phyloP scores from a whole-genome alignment of 2,329 filamentous ascomycete genomes.

The Ophiostoma sp. region DNA sequence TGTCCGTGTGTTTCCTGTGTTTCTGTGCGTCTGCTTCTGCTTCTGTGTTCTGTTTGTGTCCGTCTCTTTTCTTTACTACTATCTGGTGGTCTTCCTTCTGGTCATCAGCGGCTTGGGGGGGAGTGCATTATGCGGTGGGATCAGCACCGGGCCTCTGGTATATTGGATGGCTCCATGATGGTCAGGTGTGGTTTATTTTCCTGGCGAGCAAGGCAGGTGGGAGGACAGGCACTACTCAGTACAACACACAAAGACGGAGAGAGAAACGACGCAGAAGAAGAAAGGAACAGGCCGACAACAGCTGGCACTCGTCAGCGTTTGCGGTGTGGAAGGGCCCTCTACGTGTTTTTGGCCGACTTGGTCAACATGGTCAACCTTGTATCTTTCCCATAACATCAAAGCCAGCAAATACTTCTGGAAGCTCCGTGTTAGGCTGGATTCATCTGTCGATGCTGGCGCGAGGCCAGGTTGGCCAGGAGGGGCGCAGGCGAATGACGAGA shows the following conservation, averaged over 20 bases:
- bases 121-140: constrained; percentile 27
- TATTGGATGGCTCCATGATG: constrained; percentile 30
- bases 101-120: background rate
- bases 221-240: background rate
- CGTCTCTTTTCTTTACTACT: background rate
- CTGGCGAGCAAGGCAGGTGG: background rate
- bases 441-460: constrained; percentile 26
- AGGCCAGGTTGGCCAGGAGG: constrained; percentile 14
- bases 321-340: background rate
- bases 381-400: background rate
- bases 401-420: background rate
- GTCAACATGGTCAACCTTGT: background rate
- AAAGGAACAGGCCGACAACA: constrained; percentile 6
- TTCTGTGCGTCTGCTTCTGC: background rate
- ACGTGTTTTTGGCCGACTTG: background rate
- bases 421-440: background rate
- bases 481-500: constrained; percentile 22
- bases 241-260: background rate
- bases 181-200: constrained; percentile 9
- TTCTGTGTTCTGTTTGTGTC: background rate
- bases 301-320: constrained; percentile 11
- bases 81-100: background rate
- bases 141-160: constrained; percentile 27
- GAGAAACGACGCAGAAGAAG: background rate
- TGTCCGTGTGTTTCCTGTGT: constrained; percentile 11